Evolutionary conservation across 2,329 filamentous ascomycete species (phyloP).

Genomic region (Aciculosporium take): DNA sequence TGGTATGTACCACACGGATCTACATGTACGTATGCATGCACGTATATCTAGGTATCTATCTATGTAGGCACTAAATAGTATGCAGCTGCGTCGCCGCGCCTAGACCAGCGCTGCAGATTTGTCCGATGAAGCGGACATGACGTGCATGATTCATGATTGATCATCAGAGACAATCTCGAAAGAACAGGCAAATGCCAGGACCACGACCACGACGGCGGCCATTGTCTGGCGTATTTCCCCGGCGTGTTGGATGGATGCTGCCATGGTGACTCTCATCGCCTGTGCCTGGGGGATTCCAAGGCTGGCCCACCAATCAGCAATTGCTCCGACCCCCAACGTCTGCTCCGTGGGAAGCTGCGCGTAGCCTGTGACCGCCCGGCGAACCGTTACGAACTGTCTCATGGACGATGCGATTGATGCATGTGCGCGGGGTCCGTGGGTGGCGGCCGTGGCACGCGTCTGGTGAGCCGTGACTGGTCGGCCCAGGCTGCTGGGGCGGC

Average conservation of each 20-base stretch:
- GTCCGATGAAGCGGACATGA: not conserved
- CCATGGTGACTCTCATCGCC: constrained; percentile 10
- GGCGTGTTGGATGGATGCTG: constrained; percentile 10
- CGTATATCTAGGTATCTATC: not conserved
- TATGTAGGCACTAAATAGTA: no score
- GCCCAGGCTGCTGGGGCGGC: not conserved
- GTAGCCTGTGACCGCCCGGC: not conserved
- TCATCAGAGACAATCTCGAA: not conserved
- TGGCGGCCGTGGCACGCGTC: no score
- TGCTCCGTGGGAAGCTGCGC: no score
- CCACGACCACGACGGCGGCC: not conserved
- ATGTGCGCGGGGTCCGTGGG: not conserved
- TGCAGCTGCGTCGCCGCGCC: not conserved
- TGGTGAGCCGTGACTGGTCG: no score
- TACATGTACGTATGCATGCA: not conserved
- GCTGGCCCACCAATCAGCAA: no score
- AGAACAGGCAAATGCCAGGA: no score
- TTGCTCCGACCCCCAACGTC: no score
- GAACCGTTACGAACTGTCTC: not conserved
- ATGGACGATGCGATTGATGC: no score
- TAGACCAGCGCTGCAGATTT: not conserved
- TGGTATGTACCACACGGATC: no score
- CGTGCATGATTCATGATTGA: not conserved
- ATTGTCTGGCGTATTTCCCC: constrained; percentile 6
- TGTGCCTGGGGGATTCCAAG: no score